Evolutionary conservation across 2,329 filamentous ascomycete genomes (phyloP).

Genomic region (Sordariomycetes sp.): DNA sequence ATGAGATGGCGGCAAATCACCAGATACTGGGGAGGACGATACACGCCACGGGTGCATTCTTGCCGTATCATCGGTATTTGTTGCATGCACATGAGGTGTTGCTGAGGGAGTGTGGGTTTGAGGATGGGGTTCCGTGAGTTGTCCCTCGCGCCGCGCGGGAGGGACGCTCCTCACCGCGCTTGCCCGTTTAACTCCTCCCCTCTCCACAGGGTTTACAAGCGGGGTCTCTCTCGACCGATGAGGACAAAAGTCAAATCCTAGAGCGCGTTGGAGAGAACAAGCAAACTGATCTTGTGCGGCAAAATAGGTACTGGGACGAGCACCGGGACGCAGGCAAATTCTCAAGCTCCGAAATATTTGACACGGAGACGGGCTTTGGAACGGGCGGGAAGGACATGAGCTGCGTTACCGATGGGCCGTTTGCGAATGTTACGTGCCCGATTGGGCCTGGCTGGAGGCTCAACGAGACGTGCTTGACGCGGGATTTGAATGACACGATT

Average conservation of each 20-base stretch:
- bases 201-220: background rate
- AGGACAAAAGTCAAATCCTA: background rate
- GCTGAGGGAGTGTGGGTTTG: conserved; percentile 6
- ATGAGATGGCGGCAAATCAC: conserved; percentile 6
- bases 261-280: background rate
- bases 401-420: conserved; percentile 6
- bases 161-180: too few relatives aligned
- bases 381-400: background rate
- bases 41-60: conserved; percentile 5
- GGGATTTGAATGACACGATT: conserved; percentile 3
- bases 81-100: conserved; percentile 5
- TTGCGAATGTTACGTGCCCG: conserved; percentile 6
- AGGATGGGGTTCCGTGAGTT: conserved; percentile 5
- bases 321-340: conserved; percentile 5
- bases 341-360: conserved; percentile 2
- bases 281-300: background rate
- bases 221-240: background rate
- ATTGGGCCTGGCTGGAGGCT: conserved; percentile 6
- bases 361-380: conserved; percentile 6
- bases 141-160: background rate
- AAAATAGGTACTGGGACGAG: conserved; percentile 6
- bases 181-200: too few relatives aligned
- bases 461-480: conserved; percentile 3
- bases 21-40: conserved; percentile 5
- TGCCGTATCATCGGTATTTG: conserved; percentile 7